Conservation (phyloP, 257 asterid species). For the Solanum bulbocastanum region DNA sequence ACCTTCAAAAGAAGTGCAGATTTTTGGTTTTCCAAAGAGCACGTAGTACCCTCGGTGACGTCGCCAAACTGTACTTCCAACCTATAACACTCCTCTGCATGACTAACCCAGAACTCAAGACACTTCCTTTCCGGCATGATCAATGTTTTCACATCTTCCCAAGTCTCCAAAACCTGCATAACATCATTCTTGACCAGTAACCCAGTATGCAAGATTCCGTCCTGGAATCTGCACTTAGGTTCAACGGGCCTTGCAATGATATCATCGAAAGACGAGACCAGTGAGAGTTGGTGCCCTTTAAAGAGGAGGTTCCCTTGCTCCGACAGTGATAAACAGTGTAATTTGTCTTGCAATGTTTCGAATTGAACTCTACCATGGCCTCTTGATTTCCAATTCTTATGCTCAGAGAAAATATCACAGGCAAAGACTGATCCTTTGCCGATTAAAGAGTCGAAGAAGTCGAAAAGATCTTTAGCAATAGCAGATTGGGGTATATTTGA, state of each 20-base stretch:
- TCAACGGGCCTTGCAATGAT: slow-evolving; percentile 49
- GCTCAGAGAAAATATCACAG: slow-evolving; percentile 65
- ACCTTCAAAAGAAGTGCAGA: slow-evolving; percentile 65
- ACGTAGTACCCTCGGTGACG: slow-evolving; percentile 40
- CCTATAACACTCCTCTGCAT: slow-evolving; percentile 35
- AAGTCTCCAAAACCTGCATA: slow-evolving; percentile 50
- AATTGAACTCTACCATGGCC: slow-evolving; percentile 85
- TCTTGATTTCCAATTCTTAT: slow-evolving; percentile 73
- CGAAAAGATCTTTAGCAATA: slow-evolving; percentile 40
- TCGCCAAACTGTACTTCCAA: slow-evolving; percentile 73
- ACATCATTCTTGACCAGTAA: slow-evolving; percentile 33
- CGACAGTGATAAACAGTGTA: slow-evolving; percentile 38
- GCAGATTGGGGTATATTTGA: slow-evolving; percentile 45
- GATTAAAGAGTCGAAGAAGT: slow-evolving; percentile 41
- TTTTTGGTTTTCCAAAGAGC: slow-evolving; percentile 23
- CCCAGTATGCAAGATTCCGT: slow-evolving; percentile 41
- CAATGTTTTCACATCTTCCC: slow-evolving; percentile 53
- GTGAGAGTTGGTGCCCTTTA: slow-evolving; percentile 36
- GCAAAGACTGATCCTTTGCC: slow-evolving; percentile 61
- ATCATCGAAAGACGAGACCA: slow-evolving; percentile 42
- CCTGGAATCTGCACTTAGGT: slow-evolving; percentile 35
- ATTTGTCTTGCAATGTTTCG: slow-evolving; percentile 36
- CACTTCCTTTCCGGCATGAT: slow-evolving; percentile 68
- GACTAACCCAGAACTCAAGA: slow-evolving; percentile 42
- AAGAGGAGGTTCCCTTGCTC: slow-evolving; percentile 31